Evolutionary conservation across 306 rosid species (phyloP).

Genomic region (Fragaria nilgerrensis): DNA sequence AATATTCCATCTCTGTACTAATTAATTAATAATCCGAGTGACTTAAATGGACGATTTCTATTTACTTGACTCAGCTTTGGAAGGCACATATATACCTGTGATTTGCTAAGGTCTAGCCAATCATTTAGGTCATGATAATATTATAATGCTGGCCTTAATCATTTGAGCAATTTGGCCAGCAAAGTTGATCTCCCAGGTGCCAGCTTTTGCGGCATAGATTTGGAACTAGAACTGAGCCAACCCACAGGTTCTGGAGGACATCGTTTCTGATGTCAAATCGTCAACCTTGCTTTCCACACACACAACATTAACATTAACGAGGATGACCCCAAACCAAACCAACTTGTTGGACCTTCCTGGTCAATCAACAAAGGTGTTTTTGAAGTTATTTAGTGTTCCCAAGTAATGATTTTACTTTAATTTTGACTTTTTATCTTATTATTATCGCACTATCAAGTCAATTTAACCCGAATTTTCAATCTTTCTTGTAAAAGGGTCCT

Average conservation of each 20-base stretch:
- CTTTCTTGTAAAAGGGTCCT: neutral
- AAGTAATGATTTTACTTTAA: neutral
- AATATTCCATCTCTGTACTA: neutral
- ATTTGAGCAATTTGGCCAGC: constrained; percentile 6
- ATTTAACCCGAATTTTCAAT: neutral
- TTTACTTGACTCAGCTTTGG: neutral
- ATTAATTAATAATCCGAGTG: neutral
- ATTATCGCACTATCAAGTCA: neutral
- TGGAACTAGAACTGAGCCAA: neutral
- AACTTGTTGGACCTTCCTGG: neutral
- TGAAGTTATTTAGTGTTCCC: neutral
- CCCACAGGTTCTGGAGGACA: neutral
- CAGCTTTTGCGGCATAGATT: constrained; percentile 2
- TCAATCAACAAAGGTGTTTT: neutral
- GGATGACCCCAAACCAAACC: neutral
- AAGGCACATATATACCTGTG: neutral
- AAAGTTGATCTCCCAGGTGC: neutral
- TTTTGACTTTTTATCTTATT: neutral
- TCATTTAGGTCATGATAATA: neutral
- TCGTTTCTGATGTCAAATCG: neutral
- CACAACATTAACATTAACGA: too few species aligned
- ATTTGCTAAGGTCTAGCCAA: neutral
- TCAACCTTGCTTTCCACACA: neutral
- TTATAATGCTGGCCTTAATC: neutral
- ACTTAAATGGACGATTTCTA: neutral